Conservation (phyloP, 441 rosid genomes). For the Adansonia madagascariensis region DNA sequence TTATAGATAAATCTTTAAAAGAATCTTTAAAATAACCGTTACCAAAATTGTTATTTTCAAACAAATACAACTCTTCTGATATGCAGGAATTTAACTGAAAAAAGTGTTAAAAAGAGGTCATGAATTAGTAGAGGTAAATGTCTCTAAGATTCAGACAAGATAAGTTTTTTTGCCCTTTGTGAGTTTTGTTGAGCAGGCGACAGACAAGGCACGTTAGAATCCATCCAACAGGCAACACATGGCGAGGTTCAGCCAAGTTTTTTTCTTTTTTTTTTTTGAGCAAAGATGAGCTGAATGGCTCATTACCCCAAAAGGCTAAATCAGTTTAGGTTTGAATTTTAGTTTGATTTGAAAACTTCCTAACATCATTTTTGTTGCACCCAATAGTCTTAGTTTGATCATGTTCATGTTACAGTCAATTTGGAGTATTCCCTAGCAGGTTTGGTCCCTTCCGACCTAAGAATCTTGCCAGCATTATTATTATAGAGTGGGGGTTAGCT, state of each 20-base stretch:
- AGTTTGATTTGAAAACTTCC: neutral
- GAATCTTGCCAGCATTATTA: neutral
- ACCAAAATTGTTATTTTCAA: neutral
- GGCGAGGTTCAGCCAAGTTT: neutral
- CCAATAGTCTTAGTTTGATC: neutral
- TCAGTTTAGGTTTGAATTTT: neutral
- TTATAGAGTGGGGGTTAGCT: neutral
- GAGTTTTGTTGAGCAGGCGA: conserved; percentile 13
- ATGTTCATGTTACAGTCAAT: conserved; percentile 4
- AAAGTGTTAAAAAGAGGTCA: neutral
- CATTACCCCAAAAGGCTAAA: neutral
- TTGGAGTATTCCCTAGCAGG: neutral
- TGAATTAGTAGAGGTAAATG: conserved; percentile 3
- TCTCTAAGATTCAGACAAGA: conserved; percentile 54
- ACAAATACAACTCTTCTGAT: neutral
- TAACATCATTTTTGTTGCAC: conserved; percentile 10
- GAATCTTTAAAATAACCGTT: neutral
- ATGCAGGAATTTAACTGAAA: neutral
- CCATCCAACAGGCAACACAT: neutral
- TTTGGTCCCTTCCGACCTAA: neutral
- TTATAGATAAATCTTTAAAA: too few species aligned
- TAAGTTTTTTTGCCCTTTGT: neutral
- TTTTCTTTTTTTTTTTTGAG: neutral
- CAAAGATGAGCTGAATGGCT: neutral
- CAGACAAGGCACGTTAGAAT: conserved; percentile 8